Evolutionary conservation across 2,329 filamentous ascomycete genomes (phyloP), one percentile per base, ranked within the genome.

Genomic region (Aspergillus aculeatinus): DNA sequence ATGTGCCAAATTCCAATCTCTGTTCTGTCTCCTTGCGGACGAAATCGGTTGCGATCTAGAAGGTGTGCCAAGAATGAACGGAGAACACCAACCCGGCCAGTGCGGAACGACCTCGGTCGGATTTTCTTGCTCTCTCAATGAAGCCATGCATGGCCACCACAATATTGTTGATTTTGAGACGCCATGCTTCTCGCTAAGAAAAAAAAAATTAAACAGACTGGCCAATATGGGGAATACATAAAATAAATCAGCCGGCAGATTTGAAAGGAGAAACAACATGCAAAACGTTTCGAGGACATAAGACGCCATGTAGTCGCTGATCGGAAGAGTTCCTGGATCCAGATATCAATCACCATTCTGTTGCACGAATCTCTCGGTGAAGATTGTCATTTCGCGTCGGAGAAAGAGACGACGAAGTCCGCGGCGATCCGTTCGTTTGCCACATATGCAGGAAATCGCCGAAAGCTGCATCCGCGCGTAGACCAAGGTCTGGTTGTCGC

Each of bases 131-230:
- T 55, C 35, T 39, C 51, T 35, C 33, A 12, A 35, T 35, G 53
- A 57, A 59, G 61, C 61, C 59, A 48, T 50, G 39, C 59, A 59
- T 35, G 50, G 48, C 57, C 57, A 35, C 54, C 49, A 39, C 25
- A 23, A 39, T 47, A 58, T 55, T 54, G 57, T 59, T 42, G 29
- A 52, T 56, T 63, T 48, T 53, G 50, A 65, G 64, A 71, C 70
- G 68, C 70, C 69, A 65, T 63, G 70, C 70, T 63, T 69, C 68
- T 72, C 54, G 65, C 68, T 65, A 57, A 57, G 51, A 39, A 48
- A 33, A 51, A 48, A 48, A 33, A 51, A 51, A 33, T 7, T 29
- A 29, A 29, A 10, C 27, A 29, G 21, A 33, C 27, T 42, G 50
- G 44, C 12, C 51, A 27, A 25, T n/a, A 39, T 23, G 10, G 23